These are phyloP conservation scores for Diatrype stigma DNA, from an alignment of 2,329 filamentous ascomycete genomes.

Conservation along the genomic window DNA sequence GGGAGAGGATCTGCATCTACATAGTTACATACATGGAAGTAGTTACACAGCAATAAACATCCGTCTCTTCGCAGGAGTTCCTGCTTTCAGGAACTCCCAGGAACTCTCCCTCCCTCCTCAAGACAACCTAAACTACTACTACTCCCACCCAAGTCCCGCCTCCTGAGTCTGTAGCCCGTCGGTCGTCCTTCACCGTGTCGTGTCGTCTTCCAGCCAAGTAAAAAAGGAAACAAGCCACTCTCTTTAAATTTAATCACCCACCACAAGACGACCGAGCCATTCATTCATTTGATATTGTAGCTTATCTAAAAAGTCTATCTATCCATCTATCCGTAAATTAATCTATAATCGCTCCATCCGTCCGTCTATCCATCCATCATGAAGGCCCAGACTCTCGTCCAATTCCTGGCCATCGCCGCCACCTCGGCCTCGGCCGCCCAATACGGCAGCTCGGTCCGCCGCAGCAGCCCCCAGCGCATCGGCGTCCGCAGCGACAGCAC, in stretches of 20 bases:
- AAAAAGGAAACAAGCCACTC: too few species aligned
- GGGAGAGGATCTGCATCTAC: too few species aligned
- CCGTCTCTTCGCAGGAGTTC: background rate
- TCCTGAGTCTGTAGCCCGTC: too few species aligned
- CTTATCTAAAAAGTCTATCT: too few species aligned
- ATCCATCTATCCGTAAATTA: too few species aligned
- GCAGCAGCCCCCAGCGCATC: background rate
- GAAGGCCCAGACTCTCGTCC: background rate
- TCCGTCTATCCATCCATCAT: background rate
- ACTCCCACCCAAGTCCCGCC: too few species aligned
- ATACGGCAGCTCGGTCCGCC: background rate
- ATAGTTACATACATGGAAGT: background rate
- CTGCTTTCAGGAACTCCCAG: background rate
- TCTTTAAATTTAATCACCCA: too few species aligned
- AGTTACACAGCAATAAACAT: background rate
- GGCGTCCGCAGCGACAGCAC: conserved; percentile 3
- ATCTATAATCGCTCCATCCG: background rate
- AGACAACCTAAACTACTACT: too few species aligned
- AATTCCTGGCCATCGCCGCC: background rate
- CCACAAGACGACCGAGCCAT: too few species aligned
- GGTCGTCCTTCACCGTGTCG: background rate
- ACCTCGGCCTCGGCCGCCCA: background rate
- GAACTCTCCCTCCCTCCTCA: background rate
- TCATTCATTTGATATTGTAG: too few species aligned
- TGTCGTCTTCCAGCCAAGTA: background rate